Base-by-base conservation (phyloP, 106 monocot genomes). In the Narthecium ossifragum region DNA sequence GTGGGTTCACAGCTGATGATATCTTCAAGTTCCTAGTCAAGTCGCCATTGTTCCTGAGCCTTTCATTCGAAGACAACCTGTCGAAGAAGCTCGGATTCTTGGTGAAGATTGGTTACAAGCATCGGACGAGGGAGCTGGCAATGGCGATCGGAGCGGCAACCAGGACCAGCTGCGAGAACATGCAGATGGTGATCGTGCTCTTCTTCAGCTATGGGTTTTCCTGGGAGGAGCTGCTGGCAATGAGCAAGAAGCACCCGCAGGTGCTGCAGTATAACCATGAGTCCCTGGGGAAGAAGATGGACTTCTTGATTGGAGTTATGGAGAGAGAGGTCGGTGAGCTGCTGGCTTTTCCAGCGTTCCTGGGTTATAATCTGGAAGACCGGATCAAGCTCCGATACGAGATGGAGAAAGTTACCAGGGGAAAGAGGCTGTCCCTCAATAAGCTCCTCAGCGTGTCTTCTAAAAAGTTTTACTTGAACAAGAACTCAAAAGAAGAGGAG, bases 221-320 rank as follows among this genome's bases (percentile, higher is more conserved):
- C 14, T 41, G 51, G 31, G 80, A 74, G 54, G 75, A 75, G 15
- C 38, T 88, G 74, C 59, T 84, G 74, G 55, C 56, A 5, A 88
- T 88, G 83, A 80, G 80, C 68, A 76, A 51, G 74, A 84, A 75
- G 65, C 88, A 88, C 46, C 88, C 84, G 15, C 88, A 88, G 79
- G 57, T 88, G 24, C 74, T 88, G 67, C 88, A 88, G 66, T 88
- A 88, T 55, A 84, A 63, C 50, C 37, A 63, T 56, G 52, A 54
- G 34, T 79, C 80, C 0, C 28, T 88, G 77, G 74, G 66, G 72
- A 72, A 84, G 84, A 88, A 88, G 68, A 55, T 88, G 74, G 80
- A 84, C 48, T 88, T 84, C 53, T 53, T 88, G 59, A 68, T 78
- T 8, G 74, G 55, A 15, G 77, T 60, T 13, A 88, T 88, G 84